Evolutionary conservation across 371 early-diverging fungal species (phyloP).

Genomic region (Mycotypha africana): DNA sequence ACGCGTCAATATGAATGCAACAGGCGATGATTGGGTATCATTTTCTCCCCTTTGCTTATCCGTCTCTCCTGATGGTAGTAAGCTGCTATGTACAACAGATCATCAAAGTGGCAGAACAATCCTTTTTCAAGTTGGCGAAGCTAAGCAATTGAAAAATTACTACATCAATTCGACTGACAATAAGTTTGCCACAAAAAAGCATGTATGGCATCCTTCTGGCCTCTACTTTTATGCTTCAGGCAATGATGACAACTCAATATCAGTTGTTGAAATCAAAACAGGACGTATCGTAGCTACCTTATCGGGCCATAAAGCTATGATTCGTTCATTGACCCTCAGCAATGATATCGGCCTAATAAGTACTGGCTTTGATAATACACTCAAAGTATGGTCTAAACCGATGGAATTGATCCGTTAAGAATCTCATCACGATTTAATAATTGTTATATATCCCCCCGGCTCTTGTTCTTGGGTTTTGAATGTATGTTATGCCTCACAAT

Average conservation of each 20-base stretch:
- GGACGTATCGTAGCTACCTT: slow-evolving; percentile 44
- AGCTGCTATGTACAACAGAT: slow-evolving; percentile 68
- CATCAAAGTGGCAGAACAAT: slow-evolving; percentile 66
- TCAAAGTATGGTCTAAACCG: slow-evolving; percentile 28
- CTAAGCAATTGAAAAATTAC: slow-evolving; percentile 55
- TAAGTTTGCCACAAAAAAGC: slow-evolving; percentile 51
- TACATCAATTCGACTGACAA: slow-evolving; percentile 60
- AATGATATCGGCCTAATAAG: slow-evolving; percentile 26
- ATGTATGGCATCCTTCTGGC: slow-evolving; percentile 61
- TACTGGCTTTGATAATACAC: slow-evolving; percentile 31
- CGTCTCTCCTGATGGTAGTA: slow-evolving; percentile 47
- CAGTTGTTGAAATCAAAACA: slow-evolving; percentile 57
- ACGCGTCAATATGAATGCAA: slow-evolving; percentile 67
- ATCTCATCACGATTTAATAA: slow-evolving; percentile 1
- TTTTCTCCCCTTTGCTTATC: slow-evolving; percentile 71
- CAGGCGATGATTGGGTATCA: slow-evolving; percentile 79
- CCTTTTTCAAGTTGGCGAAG: slow-evolving; percentile 45
- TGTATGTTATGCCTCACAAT: too few relatives aligned
- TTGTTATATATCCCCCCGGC: neutral
- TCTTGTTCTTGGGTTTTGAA: too few relatives aligned
- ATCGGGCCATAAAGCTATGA: slow-evolving; percentile 44
- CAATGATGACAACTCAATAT: slow-evolving; percentile 54
- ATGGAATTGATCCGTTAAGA: neutral
- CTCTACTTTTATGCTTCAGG: slow-evolving; percentile 64
- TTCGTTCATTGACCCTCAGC: slow-evolving; percentile 36